Evolutionary conservation across 495 filamentous ascomycete genomes (phyloP).

Genomic region (Pyrenula massariospora): DNA sequence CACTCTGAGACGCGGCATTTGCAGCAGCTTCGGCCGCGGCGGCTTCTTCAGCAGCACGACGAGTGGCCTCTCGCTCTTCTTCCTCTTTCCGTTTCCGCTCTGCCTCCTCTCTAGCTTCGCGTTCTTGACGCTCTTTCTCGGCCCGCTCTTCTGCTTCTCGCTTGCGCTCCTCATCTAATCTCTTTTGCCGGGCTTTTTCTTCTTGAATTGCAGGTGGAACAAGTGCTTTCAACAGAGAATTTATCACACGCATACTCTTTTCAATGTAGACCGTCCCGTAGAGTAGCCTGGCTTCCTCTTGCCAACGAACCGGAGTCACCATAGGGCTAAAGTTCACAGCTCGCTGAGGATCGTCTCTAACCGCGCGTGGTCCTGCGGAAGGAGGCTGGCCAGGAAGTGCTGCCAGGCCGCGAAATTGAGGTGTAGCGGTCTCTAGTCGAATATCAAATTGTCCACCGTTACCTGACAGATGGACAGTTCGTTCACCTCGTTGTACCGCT

Average conservation of each 20-base stretch:
- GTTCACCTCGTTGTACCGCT: constrained; percentile 16
- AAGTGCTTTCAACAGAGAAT: constrained; percentile 59
- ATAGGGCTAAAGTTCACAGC: constrained; percentile 61
- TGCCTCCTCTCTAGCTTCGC: constrained; percentile 47
- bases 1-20: constrained; percentile 12
- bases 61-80: constrained; percentile 50
- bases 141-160: constrained; percentile 32
- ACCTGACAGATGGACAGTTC: constrained; percentile 1
- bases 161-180: constrained; percentile 34
- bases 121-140: constrained; percentile 38
- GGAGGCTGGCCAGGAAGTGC: background rate
- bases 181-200: constrained; percentile 50
- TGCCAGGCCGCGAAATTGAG: background rate
- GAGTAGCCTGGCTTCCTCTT: constrained; percentile 79
- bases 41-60: constrained; percentile 26
- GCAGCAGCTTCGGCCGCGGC: constrained; percentile 15
- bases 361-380: constrained; percentile 5
- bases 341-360: constrained; percentile 47
- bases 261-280: constrained; percentile 59
- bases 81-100: constrained; percentile 47
- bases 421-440: background rate
- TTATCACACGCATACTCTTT: constrained; percentile 58
- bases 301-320: constrained; percentile 66
- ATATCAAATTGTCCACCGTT: constrained; percentile 4
- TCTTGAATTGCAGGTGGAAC: constrained; percentile 75